phyloP scores from a whole-genome alignment of 371 early-diverging fungal species.

The Thermomucor indicae-seudaticae region DNA sequence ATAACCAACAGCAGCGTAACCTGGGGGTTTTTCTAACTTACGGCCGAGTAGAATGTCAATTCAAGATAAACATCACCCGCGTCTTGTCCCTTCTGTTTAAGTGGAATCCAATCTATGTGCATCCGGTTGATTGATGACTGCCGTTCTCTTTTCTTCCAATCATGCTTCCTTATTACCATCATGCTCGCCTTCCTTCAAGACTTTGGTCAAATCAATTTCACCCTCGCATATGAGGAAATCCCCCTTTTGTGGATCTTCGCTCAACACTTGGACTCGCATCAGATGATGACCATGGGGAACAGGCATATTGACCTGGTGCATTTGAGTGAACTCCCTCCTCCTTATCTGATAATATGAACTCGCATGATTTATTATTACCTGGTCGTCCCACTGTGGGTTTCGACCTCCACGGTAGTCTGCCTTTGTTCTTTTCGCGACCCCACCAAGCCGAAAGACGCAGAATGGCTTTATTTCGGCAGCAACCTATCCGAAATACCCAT shows the following conservation, averaged over 20 bases:
- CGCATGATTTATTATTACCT: constrained; percentile 32
- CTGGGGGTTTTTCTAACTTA: constrained; percentile 21
- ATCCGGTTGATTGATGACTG: neutral
- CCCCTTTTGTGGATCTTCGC: constrained; percentile 14
- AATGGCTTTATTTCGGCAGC: constrained; percentile 21
- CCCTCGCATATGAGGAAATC: constrained; percentile 30
- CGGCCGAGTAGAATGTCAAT: constrained; percentile 55
- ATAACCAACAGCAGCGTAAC: neutral
- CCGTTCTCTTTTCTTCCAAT: neutral
- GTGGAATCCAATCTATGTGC: constrained; percentile 48
- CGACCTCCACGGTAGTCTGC: constrained; percentile 38
- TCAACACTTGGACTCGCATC: constrained; percentile 33
- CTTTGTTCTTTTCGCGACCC: constrained; percentile 29
- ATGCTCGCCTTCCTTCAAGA: constrained; percentile 60
- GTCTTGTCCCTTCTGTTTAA: constrained; percentile 43
- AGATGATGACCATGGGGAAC: constrained; percentile 33
- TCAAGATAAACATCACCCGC: constrained; percentile 57
- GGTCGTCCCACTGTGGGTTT: constrained; percentile 51
- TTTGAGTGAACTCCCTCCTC: neutral
- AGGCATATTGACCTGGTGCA: constrained; percentile 36
- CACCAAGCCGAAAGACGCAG: constrained; percentile 37
- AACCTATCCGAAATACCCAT: constrained; percentile 1
- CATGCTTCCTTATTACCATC: constrained; percentile 44
- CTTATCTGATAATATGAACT: neutral
- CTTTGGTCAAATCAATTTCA: constrained; percentile 56